phyloP scores from a whole-genome alignment of 495 filamentous ascomycete species.

The Xylaria nigripes region DNA sequence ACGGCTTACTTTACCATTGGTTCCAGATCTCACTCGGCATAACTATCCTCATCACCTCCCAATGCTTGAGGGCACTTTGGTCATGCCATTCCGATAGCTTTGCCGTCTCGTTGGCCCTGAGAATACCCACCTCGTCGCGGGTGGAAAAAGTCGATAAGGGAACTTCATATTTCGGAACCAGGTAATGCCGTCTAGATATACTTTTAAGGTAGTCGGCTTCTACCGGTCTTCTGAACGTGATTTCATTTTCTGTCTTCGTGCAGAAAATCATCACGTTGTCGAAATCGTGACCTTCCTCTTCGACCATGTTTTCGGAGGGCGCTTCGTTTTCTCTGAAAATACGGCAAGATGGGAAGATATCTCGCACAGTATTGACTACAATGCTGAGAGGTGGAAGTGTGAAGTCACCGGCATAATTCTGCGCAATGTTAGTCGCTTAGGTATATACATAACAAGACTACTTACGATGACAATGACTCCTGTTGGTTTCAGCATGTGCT shows the following conservation, averaged over 20 bases:
- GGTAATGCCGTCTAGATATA: conserved; percentile 54
- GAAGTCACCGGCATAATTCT: conserved; percentile 98
- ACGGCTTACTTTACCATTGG: conserved; percentile 56
- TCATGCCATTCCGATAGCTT: conserved; percentile 62
- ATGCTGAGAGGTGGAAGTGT: conserved; percentile 59
- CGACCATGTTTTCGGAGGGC: conserved; percentile 33
- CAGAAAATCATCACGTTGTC: conserved; percentile 85
- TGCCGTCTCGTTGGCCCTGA: conserved; percentile 49
- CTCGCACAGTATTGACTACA: conserved; percentile 61
- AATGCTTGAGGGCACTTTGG: conserved; percentile 71
- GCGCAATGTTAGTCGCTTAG: conserved; percentile 4
- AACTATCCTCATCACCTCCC: conserved; percentile 83
- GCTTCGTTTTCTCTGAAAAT: conserved; percentile 68
- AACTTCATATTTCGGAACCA: conserved; percentile 70
- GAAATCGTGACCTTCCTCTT: conserved; percentile 53
- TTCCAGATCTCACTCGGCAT: conserved; percentile 77
- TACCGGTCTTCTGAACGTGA: conserved; percentile 61
- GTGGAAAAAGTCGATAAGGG: conserved; percentile 43
- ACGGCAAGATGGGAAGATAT: conserved; percentile 70
- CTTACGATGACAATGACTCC: conserved; percentile 87
- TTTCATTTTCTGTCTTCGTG: conserved; percentile 37
- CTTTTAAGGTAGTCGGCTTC: conserved; percentile 64
- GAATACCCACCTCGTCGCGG: conserved; percentile 34
- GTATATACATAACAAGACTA: conserved; percentile 6
- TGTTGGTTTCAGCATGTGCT: conserved; percentile 59